A percentile compares a stretch with the other conserved stretches of the same genome.
These are phyloP conservation scores for Acacia pycnantha DNA, from an alignment of 331 rosid species.

Conservation along the genomic window DNA sequence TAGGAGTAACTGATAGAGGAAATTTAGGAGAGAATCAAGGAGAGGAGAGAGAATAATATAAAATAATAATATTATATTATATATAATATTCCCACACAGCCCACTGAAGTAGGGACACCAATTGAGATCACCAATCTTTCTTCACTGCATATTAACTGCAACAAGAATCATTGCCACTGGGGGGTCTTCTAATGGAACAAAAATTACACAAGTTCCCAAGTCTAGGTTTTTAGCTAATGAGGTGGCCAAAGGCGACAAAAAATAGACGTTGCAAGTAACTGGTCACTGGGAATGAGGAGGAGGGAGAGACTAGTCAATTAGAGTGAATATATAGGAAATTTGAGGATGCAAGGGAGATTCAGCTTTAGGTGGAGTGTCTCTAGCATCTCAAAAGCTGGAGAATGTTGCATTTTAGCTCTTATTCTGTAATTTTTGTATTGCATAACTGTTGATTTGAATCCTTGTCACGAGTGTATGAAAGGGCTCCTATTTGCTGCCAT, in stretches of 20 bases:
- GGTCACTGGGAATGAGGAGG: not conserved
- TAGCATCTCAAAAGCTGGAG: not conserved
- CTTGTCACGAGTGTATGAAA: not conserved
- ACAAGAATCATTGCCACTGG: too few relatives aligned
- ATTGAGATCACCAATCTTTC: too few relatives aligned
- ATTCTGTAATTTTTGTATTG: not conserved
- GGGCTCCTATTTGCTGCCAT: not conserved
- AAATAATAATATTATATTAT: too few relatives aligned
- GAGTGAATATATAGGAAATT: not conserved
- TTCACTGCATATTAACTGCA: too few relatives aligned
- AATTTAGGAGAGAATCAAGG: too few relatives aligned
- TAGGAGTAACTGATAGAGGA: too few relatives aligned
- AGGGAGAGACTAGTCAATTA: not conserved
- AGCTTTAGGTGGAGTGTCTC: not conserved
- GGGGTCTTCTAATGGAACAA: not conserved
- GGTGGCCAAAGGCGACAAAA: not conserved
- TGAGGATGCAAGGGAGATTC: not conserved
- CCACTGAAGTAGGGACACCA: too few relatives aligned
- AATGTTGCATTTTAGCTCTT: not conserved
- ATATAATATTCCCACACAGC: too few relatives aligned
- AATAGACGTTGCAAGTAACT: not conserved
- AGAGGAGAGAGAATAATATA: too few relatives aligned
- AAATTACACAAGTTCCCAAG: not conserved
- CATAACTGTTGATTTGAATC: not conserved
- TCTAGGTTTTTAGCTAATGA: not conserved